Conservation (phyloP, 2,329 filamentous ascomycete species). For the Emericellopsis cladophorae region DNA sequence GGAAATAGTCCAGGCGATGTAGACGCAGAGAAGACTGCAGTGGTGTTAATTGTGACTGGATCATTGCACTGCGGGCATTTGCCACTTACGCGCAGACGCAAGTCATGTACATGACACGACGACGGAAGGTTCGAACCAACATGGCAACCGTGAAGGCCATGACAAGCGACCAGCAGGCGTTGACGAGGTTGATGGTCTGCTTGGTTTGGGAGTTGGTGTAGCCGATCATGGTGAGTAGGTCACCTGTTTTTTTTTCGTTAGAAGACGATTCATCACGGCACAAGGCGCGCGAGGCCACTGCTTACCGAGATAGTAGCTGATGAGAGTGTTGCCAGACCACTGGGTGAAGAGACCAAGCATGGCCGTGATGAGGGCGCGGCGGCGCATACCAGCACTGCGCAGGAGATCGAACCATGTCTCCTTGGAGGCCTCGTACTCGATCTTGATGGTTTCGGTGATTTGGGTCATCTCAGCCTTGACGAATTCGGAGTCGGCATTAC, state of each 20-base stretch:
- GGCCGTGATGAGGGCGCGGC: slow-evolving; percentile 32
- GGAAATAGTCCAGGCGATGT: slow-evolving; percentile 38
- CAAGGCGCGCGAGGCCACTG: too few species aligned
- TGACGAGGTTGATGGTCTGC: slow-evolving; percentile 28
- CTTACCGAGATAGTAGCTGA: slow-evolving; percentile 32
- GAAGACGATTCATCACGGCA: too few species aligned
- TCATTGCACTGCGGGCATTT: too few species aligned
- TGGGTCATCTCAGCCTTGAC: slow-evolving; percentile 36
- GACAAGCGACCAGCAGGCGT: slow-evolving; percentile 25
- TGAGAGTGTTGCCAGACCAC: slow-evolving; percentile 37
- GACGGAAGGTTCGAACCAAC: slow-evolving; percentile 24
- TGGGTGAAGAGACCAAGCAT: slow-evolving; percentile 41
- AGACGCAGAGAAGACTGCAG: slow-evolving; percentile 27
- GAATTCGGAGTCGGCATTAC: slow-evolving; percentile 24
- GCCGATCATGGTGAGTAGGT: slow-evolving; percentile 27
- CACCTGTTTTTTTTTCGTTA: slow-evolving; percentile 5
- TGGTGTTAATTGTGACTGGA: too few species aligned
- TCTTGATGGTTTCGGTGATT: slow-evolving; percentile 32
- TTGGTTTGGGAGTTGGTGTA: slow-evolving; percentile 24
- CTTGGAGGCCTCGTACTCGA: slow-evolving; percentile 28
- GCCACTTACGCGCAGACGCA: slow-evolving; percentile 19
- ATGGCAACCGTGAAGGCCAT: slow-evolving; percentile 23
- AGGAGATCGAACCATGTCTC: slow-evolving; percentile 40
- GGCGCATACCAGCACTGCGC: slow-evolving; percentile 33
- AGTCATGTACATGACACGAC: slow-evolving; percentile 31